Conservation (phyloP, 768 basidiomycete species). For the Pulveroboletus ravenelii region DNA sequence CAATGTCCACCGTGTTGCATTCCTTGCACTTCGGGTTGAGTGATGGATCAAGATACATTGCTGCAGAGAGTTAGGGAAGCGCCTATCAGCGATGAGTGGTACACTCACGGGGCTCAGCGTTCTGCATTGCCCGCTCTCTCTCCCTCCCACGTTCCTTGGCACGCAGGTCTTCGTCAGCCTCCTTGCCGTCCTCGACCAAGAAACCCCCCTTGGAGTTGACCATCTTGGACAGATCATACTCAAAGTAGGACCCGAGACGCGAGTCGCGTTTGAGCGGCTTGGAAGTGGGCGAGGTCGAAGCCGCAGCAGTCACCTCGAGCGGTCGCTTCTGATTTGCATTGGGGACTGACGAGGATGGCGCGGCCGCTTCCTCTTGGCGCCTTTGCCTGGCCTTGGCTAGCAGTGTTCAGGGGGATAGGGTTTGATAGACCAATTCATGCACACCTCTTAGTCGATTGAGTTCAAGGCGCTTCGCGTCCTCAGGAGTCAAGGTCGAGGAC, state of each 20-base stretch:
- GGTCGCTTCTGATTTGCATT: constrained; percentile 80
- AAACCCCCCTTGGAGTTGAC: constrained; percentile 97
- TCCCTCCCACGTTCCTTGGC: constrained; percentile 81
- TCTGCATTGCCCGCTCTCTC: constrained; percentile 69
- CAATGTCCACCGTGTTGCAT: constrained; percentile 86
- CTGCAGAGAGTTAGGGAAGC: constrained; percentile 35
- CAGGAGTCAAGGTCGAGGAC: constrained; percentile 46
- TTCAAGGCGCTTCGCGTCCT: constrained; percentile 68
- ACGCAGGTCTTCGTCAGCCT: constrained; percentile 68
- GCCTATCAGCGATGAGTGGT: neutral
- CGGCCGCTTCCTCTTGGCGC: constrained; percentile 52
- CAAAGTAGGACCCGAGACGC: constrained; percentile 87
- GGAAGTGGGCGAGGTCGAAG: constrained; percentile 57
- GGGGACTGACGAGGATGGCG: constrained; percentile 39
- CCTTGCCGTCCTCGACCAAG: constrained; percentile 82
- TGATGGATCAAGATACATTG: constrained; percentile 68
- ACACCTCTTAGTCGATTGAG: constrained; percentile 75
- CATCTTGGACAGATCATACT: constrained; percentile 96
- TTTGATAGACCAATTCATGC: neutral
- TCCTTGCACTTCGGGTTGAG: constrained; percentile 82
- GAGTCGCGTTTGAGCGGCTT: constrained; percentile 63
- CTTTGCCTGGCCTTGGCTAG: constrained; percentile 75
- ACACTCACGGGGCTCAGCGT: constrained; percentile 61
- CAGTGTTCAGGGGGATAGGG: constrained; percentile 1
- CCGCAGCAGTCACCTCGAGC: constrained; percentile 51